phyloP scores from a whole-genome alignment of 106 monocot genomes.

The Dioscorea zingiberensis region DNA sequence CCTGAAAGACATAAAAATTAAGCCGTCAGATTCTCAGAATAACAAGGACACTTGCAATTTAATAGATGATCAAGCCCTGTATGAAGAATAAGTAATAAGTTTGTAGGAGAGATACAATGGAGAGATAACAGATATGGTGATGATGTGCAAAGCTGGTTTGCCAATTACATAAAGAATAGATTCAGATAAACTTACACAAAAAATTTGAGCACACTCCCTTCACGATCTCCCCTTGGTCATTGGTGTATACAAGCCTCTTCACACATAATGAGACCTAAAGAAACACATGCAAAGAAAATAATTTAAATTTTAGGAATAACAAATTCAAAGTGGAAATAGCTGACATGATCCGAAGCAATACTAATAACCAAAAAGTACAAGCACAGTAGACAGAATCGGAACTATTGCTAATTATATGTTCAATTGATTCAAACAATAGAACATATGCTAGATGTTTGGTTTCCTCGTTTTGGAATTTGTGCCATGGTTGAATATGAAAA shows the following conservation, averaged over 20 bases:
- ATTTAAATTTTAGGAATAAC: neutral
- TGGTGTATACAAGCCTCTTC: conserved; percentile 89
- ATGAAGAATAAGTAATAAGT: neutral
- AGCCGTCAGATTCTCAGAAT: neutral
- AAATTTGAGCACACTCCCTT: conserved; percentile 99
- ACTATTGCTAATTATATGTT: no score
- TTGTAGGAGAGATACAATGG: neutral
- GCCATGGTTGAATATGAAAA: no score
- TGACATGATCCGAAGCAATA: no score
- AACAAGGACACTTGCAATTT: neutral
- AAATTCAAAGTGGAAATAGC: no score
- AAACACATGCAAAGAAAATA: neutral
- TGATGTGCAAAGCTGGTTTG: no score
- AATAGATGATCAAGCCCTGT: neutral
- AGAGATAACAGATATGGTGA: no score
- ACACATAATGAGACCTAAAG: conserved; percentile 92
- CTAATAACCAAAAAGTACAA: no score
- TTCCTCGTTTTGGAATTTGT: no score
- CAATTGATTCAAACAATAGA: no score
- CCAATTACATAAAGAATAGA: neutral
- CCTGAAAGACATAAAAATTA: conserved; percentile 28
- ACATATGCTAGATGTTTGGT: no score
- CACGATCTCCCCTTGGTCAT: conserved; percentile 93
- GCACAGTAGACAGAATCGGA: no score
- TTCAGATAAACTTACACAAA: conserved; percentile 47